These are phyloP conservation scores for Hypoxylon sp. DNA, from an alignment of 2,329 filamentous ascomycete species.

Conservation along the genomic window DNA sequence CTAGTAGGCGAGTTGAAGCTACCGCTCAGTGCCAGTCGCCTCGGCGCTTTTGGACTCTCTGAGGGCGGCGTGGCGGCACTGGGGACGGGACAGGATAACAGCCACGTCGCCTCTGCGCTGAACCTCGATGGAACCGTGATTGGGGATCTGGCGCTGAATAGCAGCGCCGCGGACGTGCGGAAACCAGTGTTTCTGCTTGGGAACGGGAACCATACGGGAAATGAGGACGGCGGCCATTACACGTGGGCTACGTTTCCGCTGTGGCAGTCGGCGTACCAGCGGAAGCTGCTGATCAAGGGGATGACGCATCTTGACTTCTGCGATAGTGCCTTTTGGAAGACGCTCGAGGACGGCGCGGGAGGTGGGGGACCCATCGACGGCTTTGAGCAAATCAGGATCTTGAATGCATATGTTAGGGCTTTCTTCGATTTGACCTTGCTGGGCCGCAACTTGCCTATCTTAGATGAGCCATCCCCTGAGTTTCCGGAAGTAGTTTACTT, in stretches of 20 bases:
- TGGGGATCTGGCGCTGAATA: conserved; percentile 23
- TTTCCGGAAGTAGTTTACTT: conserved; percentile 22
- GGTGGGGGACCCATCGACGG: conserved; percentile 20
- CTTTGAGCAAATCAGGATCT: conserved; percentile 15
- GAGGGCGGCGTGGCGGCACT: conserved; percentile 43
- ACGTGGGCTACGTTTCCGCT: conserved; percentile 40
- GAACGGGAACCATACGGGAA: conserved; percentile 31
- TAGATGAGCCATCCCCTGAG: conserved; percentile 30
- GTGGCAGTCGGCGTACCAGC: conserved; percentile 41
- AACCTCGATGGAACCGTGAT: conserved; percentile 43
- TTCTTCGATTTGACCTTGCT: conserved; percentile 39
- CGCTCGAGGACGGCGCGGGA: conserved; percentile 7
- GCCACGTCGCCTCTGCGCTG: conserved; percentile 36
- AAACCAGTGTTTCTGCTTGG: conserved; percentile 44
- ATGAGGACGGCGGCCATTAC: neutral
- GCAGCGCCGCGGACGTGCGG: conserved; percentile 34
- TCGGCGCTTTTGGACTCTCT: conserved; percentile 43
- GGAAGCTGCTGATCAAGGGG: conserved; percentile 37
- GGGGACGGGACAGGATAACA: conserved; percentile 28
- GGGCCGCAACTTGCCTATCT: conserved; percentile 20
- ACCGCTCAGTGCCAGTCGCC: conserved; percentile 34
- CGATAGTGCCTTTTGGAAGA: conserved; percentile 44
- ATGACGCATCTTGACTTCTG: conserved; percentile 43
- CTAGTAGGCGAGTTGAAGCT: conserved; percentile 29
- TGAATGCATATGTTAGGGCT: conserved; percentile 35